phyloP scores from a whole-genome alignment of 2,329 filamentous ascomycete genomes.

The Pyrenophora graminea region DNA sequence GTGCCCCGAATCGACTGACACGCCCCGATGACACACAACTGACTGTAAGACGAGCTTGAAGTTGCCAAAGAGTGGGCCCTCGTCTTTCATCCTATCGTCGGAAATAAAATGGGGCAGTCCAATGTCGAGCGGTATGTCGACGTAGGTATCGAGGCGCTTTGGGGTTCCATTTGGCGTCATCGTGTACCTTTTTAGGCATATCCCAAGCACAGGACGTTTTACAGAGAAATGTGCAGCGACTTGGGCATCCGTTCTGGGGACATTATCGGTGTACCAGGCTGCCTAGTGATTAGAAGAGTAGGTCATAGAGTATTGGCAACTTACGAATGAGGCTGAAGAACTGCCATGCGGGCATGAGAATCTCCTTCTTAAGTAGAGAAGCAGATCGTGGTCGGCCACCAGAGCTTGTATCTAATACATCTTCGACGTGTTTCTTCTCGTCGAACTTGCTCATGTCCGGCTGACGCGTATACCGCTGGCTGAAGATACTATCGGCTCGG shows the following conservation, averaged over 20 bases:
- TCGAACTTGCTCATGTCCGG: conserved; percentile 56
- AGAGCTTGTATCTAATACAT: conserved; percentile 43
- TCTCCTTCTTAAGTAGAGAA: conserved; percentile 68
- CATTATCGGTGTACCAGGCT: conserved; percentile 84
- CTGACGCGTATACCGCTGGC: conserved; percentile 48
- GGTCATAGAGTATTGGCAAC: conserved; percentile 40
- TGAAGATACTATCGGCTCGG: conserved; percentile 57
- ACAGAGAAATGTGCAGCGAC: conserved; percentile 87
- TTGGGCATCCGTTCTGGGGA: conserved; percentile 70
- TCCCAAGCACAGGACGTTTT: conserved; percentile 81
- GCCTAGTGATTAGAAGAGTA: conserved; percentile 21
- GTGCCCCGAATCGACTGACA: conserved; percentile 84
- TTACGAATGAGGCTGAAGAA: conserved; percentile 91
- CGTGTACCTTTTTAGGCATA: conserved; percentile 89
- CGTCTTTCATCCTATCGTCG: conserved; percentile 70
- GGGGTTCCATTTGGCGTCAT: conserved; percentile 72
- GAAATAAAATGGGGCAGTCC: conserved; percentile 86
- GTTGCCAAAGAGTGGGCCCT: conserved; percentile 74
- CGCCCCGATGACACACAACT: conserved; percentile 87
- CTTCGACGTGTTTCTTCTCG: conserved; percentile 54
- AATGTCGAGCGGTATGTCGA: conserved; percentile 89
- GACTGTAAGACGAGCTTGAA: conserved; percentile 93
- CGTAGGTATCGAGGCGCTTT: conserved; percentile 74
- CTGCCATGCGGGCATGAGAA: conserved; percentile 96
- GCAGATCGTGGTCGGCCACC: conserved; percentile 40